phyloP scores from a whole-genome alignment of 192 early-diverging fungal species.

The Backusella parvicylindrica region DNA sequence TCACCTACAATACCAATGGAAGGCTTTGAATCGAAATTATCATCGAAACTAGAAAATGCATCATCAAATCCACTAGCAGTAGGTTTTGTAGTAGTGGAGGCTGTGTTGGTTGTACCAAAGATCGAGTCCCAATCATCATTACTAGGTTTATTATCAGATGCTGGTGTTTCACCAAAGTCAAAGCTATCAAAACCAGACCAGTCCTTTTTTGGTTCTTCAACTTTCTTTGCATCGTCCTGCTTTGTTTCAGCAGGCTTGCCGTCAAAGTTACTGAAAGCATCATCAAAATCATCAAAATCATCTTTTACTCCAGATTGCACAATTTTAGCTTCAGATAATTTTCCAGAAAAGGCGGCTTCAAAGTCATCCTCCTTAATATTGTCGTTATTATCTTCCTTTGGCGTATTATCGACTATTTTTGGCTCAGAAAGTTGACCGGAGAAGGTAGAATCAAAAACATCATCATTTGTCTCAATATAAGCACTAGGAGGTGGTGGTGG shows the following conservation, averaged over 20 bases:
- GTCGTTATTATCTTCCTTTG: not conserved
- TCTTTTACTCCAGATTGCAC: not conserved
- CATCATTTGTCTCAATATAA: not conserved
- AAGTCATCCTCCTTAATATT: slow-evolving; percentile 2
- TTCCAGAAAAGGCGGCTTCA: slow-evolving; percentile 12
- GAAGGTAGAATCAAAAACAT: slow-evolving; percentile 34
- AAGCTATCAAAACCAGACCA: slow-evolving; percentile 2
- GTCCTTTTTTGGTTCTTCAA: not conserved
- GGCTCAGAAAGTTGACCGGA: slow-evolving; percentile 25
- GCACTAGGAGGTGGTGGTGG: slow-evolving; percentile 10
- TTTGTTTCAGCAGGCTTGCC: not conserved
- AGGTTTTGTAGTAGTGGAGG: not conserved
- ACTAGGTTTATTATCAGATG: not conserved
- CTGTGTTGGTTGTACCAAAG: not conserved
- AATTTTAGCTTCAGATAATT: slow-evolving; percentile 8
- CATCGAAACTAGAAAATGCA: slow-evolving; percentile 21
- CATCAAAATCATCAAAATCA: slow-evolving; percentile 29
- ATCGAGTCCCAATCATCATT: slow-evolving; percentile 28
- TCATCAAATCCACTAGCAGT: slow-evolving; percentile 20
- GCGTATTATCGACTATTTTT: slow-evolving; percentile 1
- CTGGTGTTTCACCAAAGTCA: not conserved
- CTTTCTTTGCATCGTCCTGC: not conserved
- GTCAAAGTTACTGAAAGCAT: slow-evolving; percentile 21
- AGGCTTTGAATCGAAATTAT: not conserved
- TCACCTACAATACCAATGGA: slow-evolving; percentile 8